Percentiles rank a stretch among this genome's conserved stretches.
Evolutionary conservation across 345 rosid genomes (phyloP).

Genomic region (Aegle marmelos): DNA sequence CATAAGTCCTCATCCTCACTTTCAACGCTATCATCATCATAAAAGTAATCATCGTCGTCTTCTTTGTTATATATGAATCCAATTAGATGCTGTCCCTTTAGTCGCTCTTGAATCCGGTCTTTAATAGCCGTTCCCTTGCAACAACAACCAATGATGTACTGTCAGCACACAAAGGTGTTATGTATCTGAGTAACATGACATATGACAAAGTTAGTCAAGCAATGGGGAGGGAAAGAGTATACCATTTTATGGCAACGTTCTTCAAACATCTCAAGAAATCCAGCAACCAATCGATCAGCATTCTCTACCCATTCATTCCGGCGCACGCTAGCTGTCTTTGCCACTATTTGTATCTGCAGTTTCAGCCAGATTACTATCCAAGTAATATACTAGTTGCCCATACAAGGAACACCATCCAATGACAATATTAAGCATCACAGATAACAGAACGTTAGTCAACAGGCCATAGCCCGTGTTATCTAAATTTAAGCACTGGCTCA

Average conservation of each 20-base stretch:
- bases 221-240: neutral
- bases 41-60: slow-evolving; percentile 30
- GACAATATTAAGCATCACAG: neutral
- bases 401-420: neutral
- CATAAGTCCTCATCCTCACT: slow-evolving; percentile 20
- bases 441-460: neutral
- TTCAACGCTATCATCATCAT: slow-evolving; percentile 27
- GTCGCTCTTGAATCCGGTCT: slow-evolving; percentile 55
- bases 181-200: no score
- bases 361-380: slow-evolving; percentile 1
- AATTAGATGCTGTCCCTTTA: slow-evolving; percentile 40
- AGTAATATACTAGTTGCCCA: neutral
- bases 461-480: neutral
- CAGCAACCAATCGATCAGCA: slow-evolving; percentile 64
- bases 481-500: neutral
- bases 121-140: slow-evolving; percentile 59
- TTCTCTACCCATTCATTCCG: slow-evolving; percentile 63
- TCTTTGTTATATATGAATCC: slow-evolving; percentile 30
- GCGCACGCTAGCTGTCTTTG: slow-evolving; percentile 56
- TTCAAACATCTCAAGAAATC: slow-evolving; percentile 73
- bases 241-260: slow-evolving; percentile 75
- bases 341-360: slow-evolving; percentile 60
- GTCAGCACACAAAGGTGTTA: neutral
- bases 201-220: neutral
- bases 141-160: neutral